Evolutionary conservation across 768 basidiomycete species (phyloP), one percentile per base, ranked within the genome.

Genomic region (Lepiota venenata): DNA sequence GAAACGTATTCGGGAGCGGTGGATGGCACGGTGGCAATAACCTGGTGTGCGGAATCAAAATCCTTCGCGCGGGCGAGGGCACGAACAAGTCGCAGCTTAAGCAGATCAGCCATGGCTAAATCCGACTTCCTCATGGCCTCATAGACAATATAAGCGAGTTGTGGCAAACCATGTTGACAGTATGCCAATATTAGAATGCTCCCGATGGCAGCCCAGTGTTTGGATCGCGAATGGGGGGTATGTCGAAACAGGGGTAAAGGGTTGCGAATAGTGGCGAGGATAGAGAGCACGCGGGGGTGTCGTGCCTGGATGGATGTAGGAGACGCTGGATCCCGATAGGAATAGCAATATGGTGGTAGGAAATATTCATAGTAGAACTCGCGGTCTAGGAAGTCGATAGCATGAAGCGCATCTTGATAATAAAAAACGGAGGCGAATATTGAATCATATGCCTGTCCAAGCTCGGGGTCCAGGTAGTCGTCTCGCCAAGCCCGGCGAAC

Each of bases 71-170:
- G 45, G 3, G 57, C 58, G 11, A 61, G 44, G 21, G 44, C 42
- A 29, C 54, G 50, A 50, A 56, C 53, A 9, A 55, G 20, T 1
- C 53, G 46, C 32, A 55, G 53, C 21, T 43, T 48, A 9, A 55
- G 29, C 49, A 74, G 51, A 15, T 56, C 47, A 38, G 63, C 50
- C 36, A 61, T 45, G 57, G 63, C 58, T 3, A 60, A 52, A 21
- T 41, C 10, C 8, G 47, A 50, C 36, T 58, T 15, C 51, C 63
- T 55, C 25, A 56, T 45, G 35, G 51, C 58, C 40, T 67, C 53
- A 27, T 48, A 47, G 16, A 55, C 53, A 2, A 46, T 21, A 42
- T 42, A 21, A 11, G 53, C 53, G 9, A 47, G 47, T 22, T 48
- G 53, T 12, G 53, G 53, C 18, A 41, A 32, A n/a, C 48, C 48